Evolutionary conservation across 139 green algal genomes (phyloP), one percentile per base, ranked within the genome.

Genomic region (Marvania coccoides): DNA sequence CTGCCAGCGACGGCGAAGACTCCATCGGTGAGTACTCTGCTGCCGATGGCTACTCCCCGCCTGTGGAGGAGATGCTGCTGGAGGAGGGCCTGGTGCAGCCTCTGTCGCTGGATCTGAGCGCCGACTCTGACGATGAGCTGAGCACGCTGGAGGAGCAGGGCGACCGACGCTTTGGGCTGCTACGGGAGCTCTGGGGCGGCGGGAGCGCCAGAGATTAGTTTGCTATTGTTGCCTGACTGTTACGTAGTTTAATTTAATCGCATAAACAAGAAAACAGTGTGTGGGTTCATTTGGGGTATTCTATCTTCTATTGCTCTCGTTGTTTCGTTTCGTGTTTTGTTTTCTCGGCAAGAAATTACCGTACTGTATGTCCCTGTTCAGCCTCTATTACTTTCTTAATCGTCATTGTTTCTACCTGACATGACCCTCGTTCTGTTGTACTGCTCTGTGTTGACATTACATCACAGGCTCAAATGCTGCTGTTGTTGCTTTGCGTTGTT

Each of bases 51-150:
- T 84, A 85, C 56, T 40, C 61, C 34, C 68, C 65, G 6, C 69
- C 73, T 2, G 28, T 35, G 10, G 79, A 84, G 47, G 64, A 29
- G 6, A 29, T 28, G 3, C 69, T 85, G 38, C 51, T 79, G 48
- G 67, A 66, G 31, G 67, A 81, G 10, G 65, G 65, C 4, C 64
- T 85, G 13, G 71, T 81, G 7, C 75, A 84, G 37, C 65, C 69
- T 3, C 47, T 81, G 46, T 63, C 48, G 47, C 57, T 85, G 38
- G 72, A 81, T 39, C 64, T 79, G 69, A 74, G 71, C n/a, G 76
- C 70, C 29, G 79, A 84, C 36, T 77, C 61, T 30, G 79, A 82
- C 39, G 79, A 83, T 14, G 79, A 85, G 66, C 55, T 85, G 35
- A 60, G 71, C n/a, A 58, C 54, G 5, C 57, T 84, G 35, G 40